phyloP scores from a whole-genome alignment of 176 grass and related monocot genomes.

The Puya raimondii region DNA sequence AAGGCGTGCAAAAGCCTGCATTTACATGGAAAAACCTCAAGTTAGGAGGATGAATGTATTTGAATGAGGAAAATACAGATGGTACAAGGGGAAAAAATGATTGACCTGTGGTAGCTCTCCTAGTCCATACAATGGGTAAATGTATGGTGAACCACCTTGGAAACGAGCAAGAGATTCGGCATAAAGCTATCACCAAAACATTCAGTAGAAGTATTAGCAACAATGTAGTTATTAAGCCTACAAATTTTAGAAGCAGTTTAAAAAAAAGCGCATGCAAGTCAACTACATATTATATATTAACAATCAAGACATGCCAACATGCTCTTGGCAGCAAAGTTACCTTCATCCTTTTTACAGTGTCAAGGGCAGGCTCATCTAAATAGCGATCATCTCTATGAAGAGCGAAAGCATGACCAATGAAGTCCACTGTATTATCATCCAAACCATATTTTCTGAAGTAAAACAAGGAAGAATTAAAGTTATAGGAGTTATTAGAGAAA shows the following conservation, averaged over 20 bases:
- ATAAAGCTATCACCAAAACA: conserved; percentile 55
- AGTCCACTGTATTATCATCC: conserved; percentile 91
- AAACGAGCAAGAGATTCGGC: conserved; percentile 82
- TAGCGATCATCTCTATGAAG: conserved; percentile 84
- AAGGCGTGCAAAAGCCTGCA: conserved; percentile 75
- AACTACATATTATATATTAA: not conserved
- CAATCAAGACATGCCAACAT: not conserved
- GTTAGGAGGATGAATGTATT: not conserved
- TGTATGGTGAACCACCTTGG: conserved; percentile 96
- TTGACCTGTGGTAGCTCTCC: conserved; percentile 91
- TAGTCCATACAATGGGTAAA: conserved; percentile 90
- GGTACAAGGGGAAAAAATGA: conserved; percentile 9
- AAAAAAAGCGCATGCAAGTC: not conserved
- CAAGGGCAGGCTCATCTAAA: conserved; percentile 68
- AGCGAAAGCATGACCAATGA: conserved; percentile 87
- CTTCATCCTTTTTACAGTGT: conserved; percentile 90
- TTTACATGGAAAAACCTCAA: conserved; percentile 12
- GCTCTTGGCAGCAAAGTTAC: conserved; percentile 22
- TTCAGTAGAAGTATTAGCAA: not conserved
- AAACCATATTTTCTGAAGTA: conserved; percentile 79
- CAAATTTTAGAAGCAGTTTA: not conserved
- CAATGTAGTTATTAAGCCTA: not conserved
- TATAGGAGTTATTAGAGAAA: too few species aligned
- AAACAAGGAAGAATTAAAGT: conserved; percentile 1
- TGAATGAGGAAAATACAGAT: conserved; percentile 3